Evolutionary conservation across 169 alveolate species (phyloP).

Genomic region (Cryptosporidium meleagridis): DNA sequence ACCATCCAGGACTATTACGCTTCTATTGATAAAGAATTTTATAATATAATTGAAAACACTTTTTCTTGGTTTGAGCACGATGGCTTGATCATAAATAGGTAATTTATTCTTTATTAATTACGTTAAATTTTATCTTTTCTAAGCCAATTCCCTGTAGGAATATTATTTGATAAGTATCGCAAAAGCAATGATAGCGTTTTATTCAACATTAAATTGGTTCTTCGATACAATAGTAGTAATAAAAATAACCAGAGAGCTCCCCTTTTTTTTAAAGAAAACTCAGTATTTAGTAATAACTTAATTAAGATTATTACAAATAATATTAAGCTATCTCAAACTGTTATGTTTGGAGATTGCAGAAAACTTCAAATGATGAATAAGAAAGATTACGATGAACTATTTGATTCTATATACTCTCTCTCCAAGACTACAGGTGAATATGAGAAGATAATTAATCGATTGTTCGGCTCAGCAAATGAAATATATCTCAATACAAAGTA

Average conservation of each 20-base stretch:
- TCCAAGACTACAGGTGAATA: slow-evolving; percentile 37
- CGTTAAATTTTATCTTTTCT: not conserved
- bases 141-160: slow-evolving; percentile 53
- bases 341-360: slow-evolving; percentile 36
- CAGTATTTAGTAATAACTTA: not conserved
- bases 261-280: not conserved
- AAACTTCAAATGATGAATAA: slow-evolving; percentile 42
- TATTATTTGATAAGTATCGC: slow-evolving; percentile 13
- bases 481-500: slow-evolving; percentile 22
- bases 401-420: slow-evolving; percentile 1
- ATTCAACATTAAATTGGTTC: slow-evolving; percentile 4
- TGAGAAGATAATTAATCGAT: not conserved
- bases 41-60: slow-evolving; percentile 12
- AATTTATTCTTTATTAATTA: not conserved
- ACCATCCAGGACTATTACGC: slow-evolving; percentile 25
- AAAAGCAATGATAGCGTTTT: not conserved
- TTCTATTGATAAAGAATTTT: slow-evolving; percentile 30
- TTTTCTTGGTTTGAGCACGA: slow-evolving; percentile 33
- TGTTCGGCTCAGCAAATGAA: slow-evolving; percentile 37
- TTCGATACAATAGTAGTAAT: not conserved
- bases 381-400: slow-evolving; percentile 8
- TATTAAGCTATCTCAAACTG: slow-evolving; percentile 54
- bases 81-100: slow-evolving; percentile 39
- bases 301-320: slow-evolving; percentile 23
- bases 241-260: not conserved